Evolutionary conservation across 192 early-diverging fungal species (phyloP).

Genomic region (Entophlyctis helioformis): DNA sequence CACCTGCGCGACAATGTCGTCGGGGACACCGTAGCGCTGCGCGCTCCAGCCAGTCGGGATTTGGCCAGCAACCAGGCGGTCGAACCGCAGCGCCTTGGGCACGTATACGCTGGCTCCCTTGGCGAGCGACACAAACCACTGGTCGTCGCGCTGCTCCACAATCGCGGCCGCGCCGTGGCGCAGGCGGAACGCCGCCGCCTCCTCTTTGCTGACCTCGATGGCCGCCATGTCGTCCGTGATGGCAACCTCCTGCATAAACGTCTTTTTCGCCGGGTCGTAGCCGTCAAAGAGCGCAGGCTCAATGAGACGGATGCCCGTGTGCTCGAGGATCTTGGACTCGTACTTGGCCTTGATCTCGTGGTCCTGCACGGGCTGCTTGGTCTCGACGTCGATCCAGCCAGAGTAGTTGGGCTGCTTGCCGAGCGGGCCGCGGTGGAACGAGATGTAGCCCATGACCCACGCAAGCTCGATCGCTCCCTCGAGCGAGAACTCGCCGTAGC

Average conservation of each 20-base stretch:
- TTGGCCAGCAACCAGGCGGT: constrained; percentile 82
- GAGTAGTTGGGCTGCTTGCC: constrained; percentile 64
- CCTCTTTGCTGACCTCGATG: constrained; percentile 77
- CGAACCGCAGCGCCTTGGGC: constrained; percentile 87
- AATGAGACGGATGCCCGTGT: constrained; percentile 85
- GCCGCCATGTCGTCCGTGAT: constrained; percentile 77
- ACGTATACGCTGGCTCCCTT: constrained; percentile 83
- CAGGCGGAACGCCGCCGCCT: constrained; percentile 70
- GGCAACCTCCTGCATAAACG: constrained; percentile 80
- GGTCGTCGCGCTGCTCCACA: constrained; percentile 53
- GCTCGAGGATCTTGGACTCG: constrained; percentile 77
- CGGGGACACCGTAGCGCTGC: constrained; percentile 81
- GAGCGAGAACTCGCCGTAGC: constrained; percentile 73
- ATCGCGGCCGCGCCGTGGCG: constrained; percentile 71
- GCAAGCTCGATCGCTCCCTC: constrained; percentile 94
- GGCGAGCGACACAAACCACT: constrained; percentile 66
- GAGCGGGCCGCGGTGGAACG: constrained; percentile 71
- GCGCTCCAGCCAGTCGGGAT: constrained; percentile 94
- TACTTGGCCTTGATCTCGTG: constrained; percentile 79
- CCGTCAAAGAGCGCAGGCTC: constrained; percentile 75
- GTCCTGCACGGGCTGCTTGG: constrained; percentile 75
- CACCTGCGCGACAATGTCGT: constrained; percentile 82
- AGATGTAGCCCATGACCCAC: constrained; percentile 95
- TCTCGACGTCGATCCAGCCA: constrained; percentile 87
- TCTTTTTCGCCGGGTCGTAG: constrained; percentile 77